Evolutionary conservation across 2,329 filamentous ascomycete genomes (phyloP).

Genomic region (Neofusicoccum laricinum): DNA sequence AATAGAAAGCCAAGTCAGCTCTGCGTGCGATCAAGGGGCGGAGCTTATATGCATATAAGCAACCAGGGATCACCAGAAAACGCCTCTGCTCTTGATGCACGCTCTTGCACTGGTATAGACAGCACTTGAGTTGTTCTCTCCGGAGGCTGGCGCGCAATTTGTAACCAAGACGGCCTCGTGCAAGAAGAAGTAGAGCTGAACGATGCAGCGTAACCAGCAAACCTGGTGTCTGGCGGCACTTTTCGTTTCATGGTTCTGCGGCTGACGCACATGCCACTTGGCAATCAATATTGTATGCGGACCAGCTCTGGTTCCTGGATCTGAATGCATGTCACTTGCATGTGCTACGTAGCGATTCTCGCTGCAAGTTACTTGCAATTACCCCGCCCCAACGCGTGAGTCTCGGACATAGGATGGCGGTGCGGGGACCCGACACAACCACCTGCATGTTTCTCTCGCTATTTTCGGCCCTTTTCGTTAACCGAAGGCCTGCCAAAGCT

Average conservation of each 20-base stretch:
- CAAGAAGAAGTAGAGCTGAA: neutral
- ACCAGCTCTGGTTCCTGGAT: neutral
- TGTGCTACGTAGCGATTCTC: neutral
- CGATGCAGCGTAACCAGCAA: neutral
- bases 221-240: neutral
- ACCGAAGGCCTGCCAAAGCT: neutral
- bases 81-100: neutral
- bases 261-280: neutral
- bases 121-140: neutral
- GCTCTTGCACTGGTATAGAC: neutral
- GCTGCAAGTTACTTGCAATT: neutral
- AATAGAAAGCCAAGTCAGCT: neutral
- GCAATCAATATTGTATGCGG: neutral
- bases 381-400: neutral
- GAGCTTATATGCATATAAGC: constrained; percentile 1
- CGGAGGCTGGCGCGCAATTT: too few relatives aligned
- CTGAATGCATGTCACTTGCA: neutral
- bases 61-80: neutral
- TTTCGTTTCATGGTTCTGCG: neutral
- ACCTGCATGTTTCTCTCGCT: neutral
- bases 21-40: neutral
- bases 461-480: neutral
- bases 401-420: neutral
- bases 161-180: neutral
- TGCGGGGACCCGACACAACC: neutral